phyloP scores from a whole-genome alignment of 176 grass and related monocot genomes.

The Oryza officinalis region DNA sequence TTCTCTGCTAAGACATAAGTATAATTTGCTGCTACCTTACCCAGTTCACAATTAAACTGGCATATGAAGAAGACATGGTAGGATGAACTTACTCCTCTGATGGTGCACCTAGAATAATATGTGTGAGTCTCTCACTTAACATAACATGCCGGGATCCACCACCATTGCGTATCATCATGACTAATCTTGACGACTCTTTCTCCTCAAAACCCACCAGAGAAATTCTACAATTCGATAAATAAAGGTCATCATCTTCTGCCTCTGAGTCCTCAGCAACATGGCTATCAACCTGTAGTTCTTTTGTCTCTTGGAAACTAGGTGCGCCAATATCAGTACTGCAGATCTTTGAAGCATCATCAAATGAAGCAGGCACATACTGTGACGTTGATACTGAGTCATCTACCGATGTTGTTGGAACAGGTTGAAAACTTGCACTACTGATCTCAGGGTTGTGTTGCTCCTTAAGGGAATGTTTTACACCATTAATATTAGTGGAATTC shows the following conservation, averaged over 20 bases:
- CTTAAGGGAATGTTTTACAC: conserved; percentile 54
- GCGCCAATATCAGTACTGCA: conserved; percentile 44
- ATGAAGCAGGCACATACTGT: conserved; percentile 54
- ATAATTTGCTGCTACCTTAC: conserved; percentile 30
- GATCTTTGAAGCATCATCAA: conserved; percentile 47
- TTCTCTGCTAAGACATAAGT: conserved; percentile 62
- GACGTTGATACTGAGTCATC: conserved; percentile 62
- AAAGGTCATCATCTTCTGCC: conserved; percentile 71
- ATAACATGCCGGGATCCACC: conserved; percentile 81
- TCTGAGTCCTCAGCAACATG: conserved; percentile 77
- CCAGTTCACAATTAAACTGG: conserved; percentile 34
- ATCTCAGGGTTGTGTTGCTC: conserved; percentile 62
- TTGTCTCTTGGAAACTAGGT: conserved; percentile 39
- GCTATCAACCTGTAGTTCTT: conserved; percentile 51
- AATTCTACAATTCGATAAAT: conserved; percentile 89
- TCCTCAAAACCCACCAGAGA: conserved; percentile 91
- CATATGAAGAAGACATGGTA: conserved; percentile 23
- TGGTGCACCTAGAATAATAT: conserved; percentile 85
- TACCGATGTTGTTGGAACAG: conserved; percentile 45
- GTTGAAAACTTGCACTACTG: conserved; percentile 55
- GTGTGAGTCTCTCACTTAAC: conserved; percentile 82
- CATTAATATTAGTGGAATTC: conserved; percentile 42
- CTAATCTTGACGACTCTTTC: conserved; percentile 60
- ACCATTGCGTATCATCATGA: conserved; percentile 72
- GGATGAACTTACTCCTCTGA: conserved; percentile 84